phyloP scores from a whole-genome alignment of 2,329 filamentous ascomycete genomes.

The Atkinsonella hypoxylon region DNA sequence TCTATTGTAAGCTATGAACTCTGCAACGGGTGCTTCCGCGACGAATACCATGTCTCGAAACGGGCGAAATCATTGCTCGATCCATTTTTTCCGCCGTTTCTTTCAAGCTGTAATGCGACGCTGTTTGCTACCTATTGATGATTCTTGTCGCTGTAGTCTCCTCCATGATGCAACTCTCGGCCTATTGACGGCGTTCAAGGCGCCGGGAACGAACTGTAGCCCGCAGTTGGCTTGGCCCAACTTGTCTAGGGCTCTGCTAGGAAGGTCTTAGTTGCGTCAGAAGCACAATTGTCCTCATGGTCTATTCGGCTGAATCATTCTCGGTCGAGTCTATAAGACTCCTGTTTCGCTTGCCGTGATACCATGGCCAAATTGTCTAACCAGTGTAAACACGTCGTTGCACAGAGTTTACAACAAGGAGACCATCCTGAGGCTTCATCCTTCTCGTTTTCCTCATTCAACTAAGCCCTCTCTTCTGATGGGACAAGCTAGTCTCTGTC shows the following conservation, averaged over 20 bases:
- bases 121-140: slow-evolving; percentile 5
- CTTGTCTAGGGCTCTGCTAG: not conserved
- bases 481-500: not conserved
- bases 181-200: not conserved
- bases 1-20: slow-evolving; percentile 3
- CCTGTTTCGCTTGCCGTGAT: slow-evolving; percentile 1
- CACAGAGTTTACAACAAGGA: not conserved
- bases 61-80: too few relatives aligned
- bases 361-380: not conserved
- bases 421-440: not conserved
- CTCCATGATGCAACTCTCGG: not conserved
- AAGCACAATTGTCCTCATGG: not conserved
- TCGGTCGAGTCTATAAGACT: slow-evolving; percentile 1
- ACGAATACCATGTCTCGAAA: not conserved
- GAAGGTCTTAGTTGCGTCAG: not conserved
- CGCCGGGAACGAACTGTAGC: not conserved
- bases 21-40: slow-evolving; percentile 2
- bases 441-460: not conserved
- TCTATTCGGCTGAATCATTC: not conserved
- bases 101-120: not conserved
- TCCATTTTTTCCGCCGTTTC: not conserved
- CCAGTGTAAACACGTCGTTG: slow-evolving; percentile 1
- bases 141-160: not conserved
- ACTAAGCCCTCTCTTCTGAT: not conserved
- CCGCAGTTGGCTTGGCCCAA: not conserved